Percentiles rank a stretch among this genome's conserved stretches.
Evolutionary conservation across 2,329 filamentous ascomycete species (phyloP).

Genomic region (Microcyclospora tardicrescens): DNA sequence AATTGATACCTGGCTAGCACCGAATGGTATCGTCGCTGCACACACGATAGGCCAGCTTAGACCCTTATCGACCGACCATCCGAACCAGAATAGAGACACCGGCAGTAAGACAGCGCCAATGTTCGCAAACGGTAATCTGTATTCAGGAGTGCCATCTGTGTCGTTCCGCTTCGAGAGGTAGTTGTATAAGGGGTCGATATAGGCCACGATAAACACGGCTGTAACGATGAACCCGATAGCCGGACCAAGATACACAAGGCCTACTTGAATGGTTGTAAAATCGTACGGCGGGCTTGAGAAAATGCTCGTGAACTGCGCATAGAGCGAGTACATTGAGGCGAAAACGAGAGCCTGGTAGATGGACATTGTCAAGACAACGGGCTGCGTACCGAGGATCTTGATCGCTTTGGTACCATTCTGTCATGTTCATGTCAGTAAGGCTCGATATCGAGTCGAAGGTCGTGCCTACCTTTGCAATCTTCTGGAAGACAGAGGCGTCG

Average conservation of each 20-base stretch:
- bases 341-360: constrained; percentile 35
- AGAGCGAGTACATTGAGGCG: constrained; percentile 36
- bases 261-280: constrained; percentile 35
- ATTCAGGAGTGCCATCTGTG: constrained; percentile 29
- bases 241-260: constrained; percentile 33
- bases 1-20: constrained; percentile 39
- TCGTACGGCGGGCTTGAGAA: constrained; percentile 29
- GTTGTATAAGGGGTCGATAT: constrained; percentile 35
- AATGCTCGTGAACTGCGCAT: constrained; percentile 37
- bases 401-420: background rate
- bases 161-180: constrained; percentile 27
- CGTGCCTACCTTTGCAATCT: background rate
- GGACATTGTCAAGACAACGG: constrained; percentile 34
- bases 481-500: background rate
- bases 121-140: constrained; percentile 31
- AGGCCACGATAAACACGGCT: constrained; percentile 29
- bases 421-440: background rate
- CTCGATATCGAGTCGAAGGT: background rate
- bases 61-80: constrained; percentile 30
- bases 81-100: constrained; percentile 29
- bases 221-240: constrained; percentile 18
- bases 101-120: constrained; percentile 32
- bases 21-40: constrained; percentile 32
- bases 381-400: constrained; percentile 18
- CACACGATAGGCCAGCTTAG: constrained; percentile 29